Evolutionary conservation across 2,329 filamentous ascomycete genomes (phyloP).

Genomic region (Aspergillus sp.): DNA sequence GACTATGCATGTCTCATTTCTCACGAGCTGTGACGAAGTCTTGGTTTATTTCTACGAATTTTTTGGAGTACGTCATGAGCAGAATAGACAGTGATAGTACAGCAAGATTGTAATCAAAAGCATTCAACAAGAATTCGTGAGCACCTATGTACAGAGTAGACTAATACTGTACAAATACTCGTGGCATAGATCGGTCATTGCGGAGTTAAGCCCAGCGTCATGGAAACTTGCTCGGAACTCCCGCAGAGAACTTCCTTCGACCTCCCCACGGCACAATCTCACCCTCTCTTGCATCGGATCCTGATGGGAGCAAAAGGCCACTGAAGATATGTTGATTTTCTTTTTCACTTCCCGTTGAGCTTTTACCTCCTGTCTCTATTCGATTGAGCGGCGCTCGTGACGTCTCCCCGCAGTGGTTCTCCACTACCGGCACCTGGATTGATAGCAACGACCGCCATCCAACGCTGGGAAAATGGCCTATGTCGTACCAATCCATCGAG

Average conservation of each 20-base stretch:
- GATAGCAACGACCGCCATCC: neutral
- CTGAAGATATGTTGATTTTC: no score
- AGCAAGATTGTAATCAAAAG: neutral
- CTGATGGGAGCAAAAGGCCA: neutral
- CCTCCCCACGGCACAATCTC: neutral
- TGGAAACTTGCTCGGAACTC: neutral
- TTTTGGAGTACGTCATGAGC: neutral
- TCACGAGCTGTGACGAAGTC: neutral
- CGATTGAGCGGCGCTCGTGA: neutral
- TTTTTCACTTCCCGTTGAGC: neutral
- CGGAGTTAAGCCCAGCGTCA: neutral
- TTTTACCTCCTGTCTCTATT: neutral
- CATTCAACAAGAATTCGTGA: neutral
- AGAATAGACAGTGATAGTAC: neutral
- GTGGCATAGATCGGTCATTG: neutral
- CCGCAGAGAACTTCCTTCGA: neutral
- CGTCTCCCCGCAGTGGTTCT: neutral
- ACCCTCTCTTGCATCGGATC: neutral
- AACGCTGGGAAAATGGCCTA: constrained; percentile 67
- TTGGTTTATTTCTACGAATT: neutral
- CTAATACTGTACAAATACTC: no score
- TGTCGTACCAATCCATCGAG: constrained; percentile 83
- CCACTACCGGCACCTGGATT: neutral
- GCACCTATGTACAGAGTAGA: neutral
- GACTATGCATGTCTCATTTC: constrained; percentile 1